These are phyloP conservation scores for Microsporum canis DNA, from an alignment of 2,329 filamentous ascomycete species.

Conservation along the genomic window DNA sequence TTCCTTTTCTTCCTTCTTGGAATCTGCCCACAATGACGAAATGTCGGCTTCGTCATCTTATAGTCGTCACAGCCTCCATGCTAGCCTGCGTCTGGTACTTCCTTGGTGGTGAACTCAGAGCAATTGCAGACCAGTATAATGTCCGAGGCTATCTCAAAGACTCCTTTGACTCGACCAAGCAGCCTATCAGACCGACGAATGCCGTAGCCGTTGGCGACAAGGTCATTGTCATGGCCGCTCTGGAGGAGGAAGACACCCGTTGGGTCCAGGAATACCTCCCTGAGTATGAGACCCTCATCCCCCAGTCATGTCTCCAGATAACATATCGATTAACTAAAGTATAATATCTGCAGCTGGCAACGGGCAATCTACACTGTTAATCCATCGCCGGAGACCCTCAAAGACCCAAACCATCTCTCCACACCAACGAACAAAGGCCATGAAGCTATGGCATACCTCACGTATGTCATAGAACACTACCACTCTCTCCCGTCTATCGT, in stretches of 20 bases:
- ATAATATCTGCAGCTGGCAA: conserved; percentile 30
- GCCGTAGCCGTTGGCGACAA: background rate
- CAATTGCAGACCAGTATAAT: conserved; percentile 2
- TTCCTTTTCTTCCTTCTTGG: background rate
- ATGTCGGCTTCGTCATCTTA: conserved; percentile 1
- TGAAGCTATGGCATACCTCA: conserved; percentile 45
- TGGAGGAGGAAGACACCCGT: conserved; percentile 33
- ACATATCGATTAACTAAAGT: background rate
- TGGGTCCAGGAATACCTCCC: conserved; percentile 38
- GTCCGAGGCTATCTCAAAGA: background rate
- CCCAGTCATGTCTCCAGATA: background rate
- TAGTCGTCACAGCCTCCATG: background rate
- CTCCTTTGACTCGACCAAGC: background rate
- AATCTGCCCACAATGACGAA: background rate
- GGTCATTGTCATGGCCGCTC: conserved; percentile 33
- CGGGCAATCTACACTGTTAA: conserved; percentile 37
- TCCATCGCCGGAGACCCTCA: conserved; percentile 17
- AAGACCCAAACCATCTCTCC: conserved; percentile 11
- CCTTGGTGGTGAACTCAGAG: background rate
- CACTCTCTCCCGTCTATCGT: conserved; percentile 35
- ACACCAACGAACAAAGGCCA: conserved; percentile 38
- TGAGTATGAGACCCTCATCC: conserved; percentile 24
- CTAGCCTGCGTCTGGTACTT: background rate
- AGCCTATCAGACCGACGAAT: background rate
- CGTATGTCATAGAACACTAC: conserved; percentile 42